Evolutionary conservation across 208 protist species (phyloP), one percentile per base, ranked within the genome.

Genomic region (Naegleria gruberi): DNA sequence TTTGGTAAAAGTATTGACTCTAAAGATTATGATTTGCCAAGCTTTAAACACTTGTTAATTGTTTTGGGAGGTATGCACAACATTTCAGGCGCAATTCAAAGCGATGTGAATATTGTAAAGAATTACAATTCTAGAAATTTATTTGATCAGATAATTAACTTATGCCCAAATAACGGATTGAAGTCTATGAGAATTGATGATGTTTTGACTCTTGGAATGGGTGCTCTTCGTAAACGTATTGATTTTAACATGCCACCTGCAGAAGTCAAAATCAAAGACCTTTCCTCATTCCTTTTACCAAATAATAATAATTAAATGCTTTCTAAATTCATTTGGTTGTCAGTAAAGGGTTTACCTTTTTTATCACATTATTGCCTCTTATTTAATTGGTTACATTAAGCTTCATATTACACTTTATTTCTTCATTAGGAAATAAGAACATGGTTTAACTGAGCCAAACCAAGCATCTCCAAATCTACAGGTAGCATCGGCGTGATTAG

Each of bases 21-120:
- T 19, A 34, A 46, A 10, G 43, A 87, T 40, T 87, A 41, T 87
- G 17, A 30, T 10, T 12, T 87, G 23, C 83, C 83, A 42, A 55
- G 44, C 19, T 87, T 87, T 40, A 87, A 87, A 34, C 83, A 87
- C n/a, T 37, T 87, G 43, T 41, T 87, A 34, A 55, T 87, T 87
- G 83, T 87, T 30, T 87, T 87, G 8, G 83, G 83, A 55, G 43
- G 41, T n/a, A 12, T 41, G 26, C n/a, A 87, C 4, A 40, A 8
- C 8, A 34, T 87, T 46, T 30, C 41, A 0, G 42, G 55, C 5
- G 26, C 43, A 3, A 87, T 87, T 55, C 23, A 47, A n/a, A 55
- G 23, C n/a, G 83, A 87, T 55, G 30, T 77, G 17, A 77, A 77
- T 77, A 37, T 77, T 37, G 30, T 37, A 19, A 37, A 30, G 12